Evolutionary conservation across 1,139 yeast species (phyloP).

Genomic region (Blastobotrys illinoisensis): DNA sequence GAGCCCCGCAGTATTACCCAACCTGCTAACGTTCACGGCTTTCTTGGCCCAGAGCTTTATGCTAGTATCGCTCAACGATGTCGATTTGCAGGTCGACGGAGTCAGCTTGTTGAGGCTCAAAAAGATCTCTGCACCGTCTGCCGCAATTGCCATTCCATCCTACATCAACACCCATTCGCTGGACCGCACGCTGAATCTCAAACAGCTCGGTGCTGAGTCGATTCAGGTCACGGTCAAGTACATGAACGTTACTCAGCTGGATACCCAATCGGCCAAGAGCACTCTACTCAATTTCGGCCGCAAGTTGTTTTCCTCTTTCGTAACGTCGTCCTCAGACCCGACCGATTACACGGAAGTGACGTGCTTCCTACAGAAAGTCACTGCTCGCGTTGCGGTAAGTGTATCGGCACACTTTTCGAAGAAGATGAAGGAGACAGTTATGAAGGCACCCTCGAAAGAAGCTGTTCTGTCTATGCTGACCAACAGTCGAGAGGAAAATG

Average conservation of each 20-base stretch:
- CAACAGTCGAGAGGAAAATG: slow-evolving; percentile 27
- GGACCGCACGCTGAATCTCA: slow-evolving; percentile 24
- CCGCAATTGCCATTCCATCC: slow-evolving; percentile 25
- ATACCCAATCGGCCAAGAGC: slow-evolving; percentile 24
- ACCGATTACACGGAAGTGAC: slow-evolving; percentile 29
- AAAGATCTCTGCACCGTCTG: slow-evolving; percentile 26
- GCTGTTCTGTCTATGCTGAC: slow-evolving; percentile 34
- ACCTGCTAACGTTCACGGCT: slow-evolving; percentile 33
- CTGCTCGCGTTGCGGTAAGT: slow-evolving; percentile 30
- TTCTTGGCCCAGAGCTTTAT: slow-evolving; percentile 37
- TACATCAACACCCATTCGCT: slow-evolving; percentile 27
- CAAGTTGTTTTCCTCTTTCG: slow-evolving; percentile 30
- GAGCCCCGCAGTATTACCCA: slow-evolving; percentile 29
- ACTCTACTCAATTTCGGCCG: slow-evolving; percentile 31
- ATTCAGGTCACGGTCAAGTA: slow-evolving; percentile 32
- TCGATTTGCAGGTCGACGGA: slow-evolving; percentile 31
- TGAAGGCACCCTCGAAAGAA: slow-evolving; percentile 39
- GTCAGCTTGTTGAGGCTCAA: slow-evolving; percentile 26
- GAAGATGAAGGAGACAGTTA: slow-evolving; percentile 36
- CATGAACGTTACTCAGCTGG: slow-evolving; percentile 35
- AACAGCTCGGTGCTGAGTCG: slow-evolving; percentile 25
- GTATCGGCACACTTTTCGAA: slow-evolving; percentile 31
- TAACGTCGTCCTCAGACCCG: slow-evolving; percentile 31
- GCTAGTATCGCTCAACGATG: slow-evolving; percentile 31
- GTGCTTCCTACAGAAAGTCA: slow-evolving; percentile 30